Percentiles rank a stretch among this genome's conserved stretches.
These are phyloP conservation scores for Stromatinia cepivora DNA, from an alignment of 2,329 filamentous ascomycete genomes.

Conservation along the genomic window DNA sequence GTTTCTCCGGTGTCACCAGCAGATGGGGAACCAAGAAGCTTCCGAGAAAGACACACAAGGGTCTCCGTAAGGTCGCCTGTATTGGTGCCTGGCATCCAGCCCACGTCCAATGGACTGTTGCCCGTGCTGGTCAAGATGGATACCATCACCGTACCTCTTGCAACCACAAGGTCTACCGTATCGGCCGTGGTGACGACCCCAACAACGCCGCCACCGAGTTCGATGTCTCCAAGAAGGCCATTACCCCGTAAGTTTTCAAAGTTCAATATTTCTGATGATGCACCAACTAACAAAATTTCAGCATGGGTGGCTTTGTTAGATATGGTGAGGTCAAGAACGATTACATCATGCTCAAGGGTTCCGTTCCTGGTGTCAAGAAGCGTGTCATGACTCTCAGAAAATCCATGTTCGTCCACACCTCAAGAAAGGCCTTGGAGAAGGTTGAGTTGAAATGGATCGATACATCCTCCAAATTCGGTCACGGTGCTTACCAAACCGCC, in stretches of 20 bases:
- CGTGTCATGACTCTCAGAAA: conserved; percentile 98
- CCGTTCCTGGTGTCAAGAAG: conserved; percentile 98
- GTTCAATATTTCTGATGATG: not conserved
- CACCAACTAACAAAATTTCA: conserved; percentile 47
- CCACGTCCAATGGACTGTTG: conserved; percentile 99
- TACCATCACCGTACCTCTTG: conserved; percentile 99
- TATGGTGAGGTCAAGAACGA: conserved; percentile 99
- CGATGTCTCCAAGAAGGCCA: conserved; percentile 98
- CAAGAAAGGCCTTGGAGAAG: conserved; percentile 95
- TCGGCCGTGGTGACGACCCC: conserved; percentile 89
- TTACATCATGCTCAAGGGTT: conserved; percentile 97
- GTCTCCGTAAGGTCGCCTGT: conserved; percentile 99
- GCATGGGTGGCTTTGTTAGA: conserved; percentile 97
- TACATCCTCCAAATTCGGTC: conserved; percentile 99
- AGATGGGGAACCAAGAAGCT: conserved; percentile 99
- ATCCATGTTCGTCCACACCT: conserved; percentile 97
- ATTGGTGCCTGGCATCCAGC: conserved; percentile 99
- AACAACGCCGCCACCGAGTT: conserved; percentile 92
- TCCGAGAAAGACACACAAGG: conserved; percentile 99
- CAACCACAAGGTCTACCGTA: conserved; percentile 99
- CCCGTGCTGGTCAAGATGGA: conserved; percentile 98
- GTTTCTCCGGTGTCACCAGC: conserved; percentile 94
- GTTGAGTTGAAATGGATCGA: conserved; percentile 99
- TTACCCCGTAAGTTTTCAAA: conserved; percentile 83
- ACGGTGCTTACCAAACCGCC: conserved; percentile 98